phyloP scores from a whole-genome alignment of 345 rosid genomes.

The Eucalyptus marginata region DNA sequence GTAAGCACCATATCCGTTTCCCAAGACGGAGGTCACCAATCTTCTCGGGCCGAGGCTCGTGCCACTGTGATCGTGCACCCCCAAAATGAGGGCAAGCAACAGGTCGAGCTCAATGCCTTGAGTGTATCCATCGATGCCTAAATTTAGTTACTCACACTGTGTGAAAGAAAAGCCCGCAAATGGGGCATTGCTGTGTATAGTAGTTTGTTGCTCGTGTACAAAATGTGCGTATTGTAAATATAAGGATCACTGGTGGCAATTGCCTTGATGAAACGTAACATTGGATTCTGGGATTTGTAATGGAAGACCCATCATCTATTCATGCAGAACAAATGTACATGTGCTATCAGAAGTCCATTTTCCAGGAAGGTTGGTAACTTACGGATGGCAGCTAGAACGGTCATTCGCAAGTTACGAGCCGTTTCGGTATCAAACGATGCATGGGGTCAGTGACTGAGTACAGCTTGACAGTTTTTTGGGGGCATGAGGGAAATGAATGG shows the following conservation, averaged over 20 bases:
- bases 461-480: neutral
- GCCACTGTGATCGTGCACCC: conserved; percentile 52
- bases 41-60: conserved; percentile 36
- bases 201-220: neutral
- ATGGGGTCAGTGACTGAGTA: neutral
- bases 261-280: neutral
- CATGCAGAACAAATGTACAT: neutral
- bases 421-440: neutral
- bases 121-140: conserved; percentile 63
- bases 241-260: neutral
- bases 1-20: conserved; percentile 57
- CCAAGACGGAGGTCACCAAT: conserved; percentile 9
- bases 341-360: neutral
- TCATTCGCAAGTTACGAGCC: neutral
- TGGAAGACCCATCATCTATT: neutral
- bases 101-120: conserved; percentile 57
- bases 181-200: neutral
- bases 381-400: neutral
- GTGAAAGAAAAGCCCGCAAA: neutral
- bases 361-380: neutral
- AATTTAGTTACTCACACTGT: neutral
- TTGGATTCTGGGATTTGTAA: neutral
- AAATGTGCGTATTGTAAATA: neutral
- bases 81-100: conserved; percentile 53
- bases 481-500: neutral